Conservation (phyloP, 2,329 filamentous ascomycete genomes). For the Hyphodiscus sp. region DNA sequence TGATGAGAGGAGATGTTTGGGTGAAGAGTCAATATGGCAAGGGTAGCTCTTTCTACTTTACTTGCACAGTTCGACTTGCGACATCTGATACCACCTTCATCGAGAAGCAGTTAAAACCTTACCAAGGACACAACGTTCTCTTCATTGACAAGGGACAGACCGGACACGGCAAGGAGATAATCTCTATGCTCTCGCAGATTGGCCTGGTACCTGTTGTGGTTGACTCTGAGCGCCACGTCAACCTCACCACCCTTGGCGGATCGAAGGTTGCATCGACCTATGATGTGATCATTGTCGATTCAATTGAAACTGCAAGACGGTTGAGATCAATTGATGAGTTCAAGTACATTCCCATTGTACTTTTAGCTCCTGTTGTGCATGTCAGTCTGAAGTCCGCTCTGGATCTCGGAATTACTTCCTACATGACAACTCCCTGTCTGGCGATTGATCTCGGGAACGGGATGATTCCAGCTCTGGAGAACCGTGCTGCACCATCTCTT, state of each 20-base stretch:
- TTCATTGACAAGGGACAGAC: slow-evolving; percentile 92
- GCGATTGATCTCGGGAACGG: slow-evolving; percentile 93
- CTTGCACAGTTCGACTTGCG: slow-evolving; percentile 81
- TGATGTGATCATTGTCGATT: slow-evolving; percentile 94
- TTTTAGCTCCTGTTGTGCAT: slow-evolving; percentile 81
- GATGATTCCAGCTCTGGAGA: slow-evolving; percentile 91
- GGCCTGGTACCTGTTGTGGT: slow-evolving; percentile 79
- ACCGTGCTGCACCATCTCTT: slow-evolving; percentile 81
- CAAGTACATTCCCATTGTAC: slow-evolving; percentile 94
- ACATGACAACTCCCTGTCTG: slow-evolving; percentile 95
- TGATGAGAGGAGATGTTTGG: slow-evolving; percentile 97
- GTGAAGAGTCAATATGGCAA: slow-evolving; percentile 87
- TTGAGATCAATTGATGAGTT: slow-evolving; percentile 87
- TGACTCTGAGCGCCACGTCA: slow-evolving; percentile 64
- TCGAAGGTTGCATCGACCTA: slow-evolving; percentile 49
- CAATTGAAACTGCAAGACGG: slow-evolving; percentile 80
- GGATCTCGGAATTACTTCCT: slow-evolving; percentile 95
- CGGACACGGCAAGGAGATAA: slow-evolving; percentile 67
- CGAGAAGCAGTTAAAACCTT: slow-evolving; percentile 79
- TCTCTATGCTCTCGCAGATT: slow-evolving; percentile 69
- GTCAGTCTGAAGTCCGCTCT: slow-evolving; percentile 90
- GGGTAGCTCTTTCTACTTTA: slow-evolving; percentile 95
- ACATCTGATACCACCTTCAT: slow-evolving; percentile 72
- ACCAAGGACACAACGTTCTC: slow-evolving; percentile 84
- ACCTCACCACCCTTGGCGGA: slow-evolving; percentile 43